A percentile compares a stretch with the other conserved stretches of the same genome.
Conservation (phyloP, 202 grass and related monocot genomes). For the Cymbopogon flexuosus region DNA sequence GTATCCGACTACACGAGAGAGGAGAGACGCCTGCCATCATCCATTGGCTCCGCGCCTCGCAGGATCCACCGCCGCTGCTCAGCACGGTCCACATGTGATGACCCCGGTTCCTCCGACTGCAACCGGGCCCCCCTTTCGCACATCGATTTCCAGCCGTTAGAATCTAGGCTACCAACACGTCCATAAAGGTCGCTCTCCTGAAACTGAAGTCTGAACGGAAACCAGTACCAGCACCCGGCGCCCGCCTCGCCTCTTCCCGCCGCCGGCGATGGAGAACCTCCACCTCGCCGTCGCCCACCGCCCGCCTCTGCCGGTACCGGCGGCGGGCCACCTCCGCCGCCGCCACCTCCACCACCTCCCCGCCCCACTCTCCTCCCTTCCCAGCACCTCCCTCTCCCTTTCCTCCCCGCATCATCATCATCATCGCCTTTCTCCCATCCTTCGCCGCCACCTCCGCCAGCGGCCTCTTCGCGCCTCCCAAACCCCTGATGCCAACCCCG, state of each 20-base stretch:
- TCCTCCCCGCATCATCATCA: too few relatives aligned
- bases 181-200: constrained; percentile 16
- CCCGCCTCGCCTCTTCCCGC: constrained; percentile 6
- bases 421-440: too few relatives aligned
- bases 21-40: not conserved
- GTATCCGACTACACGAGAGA: too few relatives aligned
- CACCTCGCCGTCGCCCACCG: too few relatives aligned
- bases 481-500: too few relatives aligned
- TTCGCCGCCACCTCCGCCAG: too few relatives aligned
- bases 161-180: constrained; percentile 17
- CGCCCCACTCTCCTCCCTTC: too few relatives aligned
- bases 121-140: not conserved
- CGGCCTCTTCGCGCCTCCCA: too few relatives aligned
- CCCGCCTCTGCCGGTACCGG: too few relatives aligned
- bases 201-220: constrained; percentile 2
- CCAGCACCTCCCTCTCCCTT: too few relatives aligned
- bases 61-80: not conserved
- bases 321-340: too few relatives aligned
- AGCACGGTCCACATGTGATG: not conserved
- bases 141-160: constrained; percentile 6
- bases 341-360: too few relatives aligned
- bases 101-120: not conserved
- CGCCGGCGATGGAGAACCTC: not conserved
- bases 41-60: not conserved
- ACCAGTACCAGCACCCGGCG: not conserved